Base-by-base conservation (phyloP, 306 rosid species). In the Cucurbita argyrosperma region DNA sequence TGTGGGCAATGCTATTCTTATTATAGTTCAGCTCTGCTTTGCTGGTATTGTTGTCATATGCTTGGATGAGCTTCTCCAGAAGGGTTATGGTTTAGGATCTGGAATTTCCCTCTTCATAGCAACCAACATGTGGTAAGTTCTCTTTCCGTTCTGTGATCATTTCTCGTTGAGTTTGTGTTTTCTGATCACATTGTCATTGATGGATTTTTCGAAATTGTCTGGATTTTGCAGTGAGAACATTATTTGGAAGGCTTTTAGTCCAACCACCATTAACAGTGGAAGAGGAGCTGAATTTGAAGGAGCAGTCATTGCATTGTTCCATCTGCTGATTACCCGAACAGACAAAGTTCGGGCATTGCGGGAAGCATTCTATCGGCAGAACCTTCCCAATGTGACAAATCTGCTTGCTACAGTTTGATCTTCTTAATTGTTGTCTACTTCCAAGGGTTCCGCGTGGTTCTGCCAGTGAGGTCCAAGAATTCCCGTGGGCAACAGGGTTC, bases 21-120 rank as follows among this genome's bases (percentile, higher is more conserved):
- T 94, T 67, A 90, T 94, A 74, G 57, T 89, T 66, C 98, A 90
- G 86, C 96, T 94, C 57, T 94, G 91, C 83, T 94, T 94, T 82
- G 92, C 94, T 1, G 98, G 98, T 59, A 89, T 94, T 62, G 91
- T 94, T 79, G 98, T 94, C 70, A 94, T 94, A 62, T 94, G 97
- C 74, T 88, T 94, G 67, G 98, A 94, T 72, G 97, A 94, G 75
- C 98, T 94, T 74, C 97, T 94, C 77, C 97, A 94, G 84, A 94
- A 94, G 78, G 98, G 98, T 88, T 94, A 94, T 82, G 98, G 97
- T 82, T 87, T 94, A 42, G 98, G 98, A 72, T 94, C 96, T 74
- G 96, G 97, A 83, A 94, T 94, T 86, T 94, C 98, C 71, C 95
- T 94, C 12, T 94, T 94, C 83, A 94, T 90, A 68, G 97, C 98